These are phyloP conservation scores for Inonotus hispidus DNA, from an alignment of 1,284 basidiomycete genomes.

Conservation along the genomic window DNA sequence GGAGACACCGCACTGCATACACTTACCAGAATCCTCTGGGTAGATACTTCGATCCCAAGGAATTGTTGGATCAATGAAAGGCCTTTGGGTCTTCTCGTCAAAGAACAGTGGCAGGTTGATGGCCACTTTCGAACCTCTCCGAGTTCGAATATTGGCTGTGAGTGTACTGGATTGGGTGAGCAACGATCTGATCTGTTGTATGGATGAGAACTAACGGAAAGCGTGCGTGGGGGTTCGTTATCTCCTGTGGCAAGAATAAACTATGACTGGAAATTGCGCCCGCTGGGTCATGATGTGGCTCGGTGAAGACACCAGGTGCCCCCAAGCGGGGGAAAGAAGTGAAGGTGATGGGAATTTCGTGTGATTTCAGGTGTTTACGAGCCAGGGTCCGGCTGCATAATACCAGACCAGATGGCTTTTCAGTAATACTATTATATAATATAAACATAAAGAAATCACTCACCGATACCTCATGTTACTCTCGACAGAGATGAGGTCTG, in stretches of 20 bases:
- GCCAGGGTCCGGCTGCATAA: conserved; percentile 73
- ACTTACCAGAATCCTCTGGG: conserved; percentile 71
- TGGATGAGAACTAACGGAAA: conserved; percentile 72
- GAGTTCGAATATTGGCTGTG: conserved; percentile 89
- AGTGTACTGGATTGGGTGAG: conserved; percentile 60
- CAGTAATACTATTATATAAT: conserved; percentile 19
- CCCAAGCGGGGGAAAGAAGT: conserved; percentile 96
- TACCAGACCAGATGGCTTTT: conserved; percentile 10
- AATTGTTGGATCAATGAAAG: conserved; percentile 88
- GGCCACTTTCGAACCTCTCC: conserved; percentile 90
- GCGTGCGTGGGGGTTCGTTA: conserved; percentile 95
- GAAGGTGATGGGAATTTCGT: conserved; percentile 90
- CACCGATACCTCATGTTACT: conserved; percentile 89
- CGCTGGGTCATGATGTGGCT: conserved; percentile 76
- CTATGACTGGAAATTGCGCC: conserved; percentile 82
- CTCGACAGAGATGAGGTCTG: conserved; percentile 87
- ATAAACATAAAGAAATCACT: conserved; percentile 23
- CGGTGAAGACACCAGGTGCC: conserved; percentile 84
- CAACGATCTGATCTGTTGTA: conserved; percentile 18
- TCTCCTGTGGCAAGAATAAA: conserved; percentile 91
- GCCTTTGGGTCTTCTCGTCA: conserved; percentile 81
- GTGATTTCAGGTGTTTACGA: conserved; percentile 73
- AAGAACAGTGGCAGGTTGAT: conserved; percentile 95
- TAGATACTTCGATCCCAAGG: conserved; percentile 80
- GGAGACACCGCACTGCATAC: background rate